These are phyloP conservation scores for Ceratocystis albifundus DNA, from an alignment of 2,329 filamentous ascomycete species.

Conservation along the genomic window DNA sequence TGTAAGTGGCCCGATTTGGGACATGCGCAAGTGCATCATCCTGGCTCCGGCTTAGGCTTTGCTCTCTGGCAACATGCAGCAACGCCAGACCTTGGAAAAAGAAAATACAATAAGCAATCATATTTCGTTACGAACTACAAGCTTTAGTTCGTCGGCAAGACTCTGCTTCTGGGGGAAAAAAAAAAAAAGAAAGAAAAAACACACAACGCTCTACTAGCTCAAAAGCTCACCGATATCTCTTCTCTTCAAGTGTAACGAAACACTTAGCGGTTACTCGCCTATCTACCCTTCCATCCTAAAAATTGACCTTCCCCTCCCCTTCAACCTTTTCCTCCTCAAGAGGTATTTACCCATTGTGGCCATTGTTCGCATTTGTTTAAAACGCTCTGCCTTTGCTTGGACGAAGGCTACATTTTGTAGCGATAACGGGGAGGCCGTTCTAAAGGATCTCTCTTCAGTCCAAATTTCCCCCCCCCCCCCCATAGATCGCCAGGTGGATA, in stretches of 20 bases:
- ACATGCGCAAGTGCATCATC: conserved; percentile 67
- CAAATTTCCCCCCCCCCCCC: conserved; percentile 46
- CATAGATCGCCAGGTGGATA: conserved; percentile 56
- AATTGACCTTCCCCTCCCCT: too few species aligned
- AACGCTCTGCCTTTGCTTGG: conserved; percentile 51
- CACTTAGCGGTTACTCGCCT: conserved; percentile 24
- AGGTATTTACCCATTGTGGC: conserved; percentile 52
- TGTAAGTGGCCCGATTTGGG: conserved; percentile 49
- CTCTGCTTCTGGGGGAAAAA: too few species aligned
- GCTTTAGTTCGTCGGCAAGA: conserved; percentile 10
- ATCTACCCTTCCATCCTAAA: conserved; percentile 34
- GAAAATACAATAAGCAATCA: background rate
- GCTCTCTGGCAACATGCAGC: conserved; percentile 12
- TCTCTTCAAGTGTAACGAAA: too few species aligned
- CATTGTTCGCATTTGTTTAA: conserved; percentile 55
- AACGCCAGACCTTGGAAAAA: background rate
- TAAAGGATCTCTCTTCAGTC: conserved; percentile 41
- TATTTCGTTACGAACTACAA: background rate
- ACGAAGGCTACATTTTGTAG: conserved; percentile 33
- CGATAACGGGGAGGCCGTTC: conserved; percentile 34
- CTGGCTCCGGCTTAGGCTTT: conserved; percentile 34
- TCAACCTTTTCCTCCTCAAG: conserved; percentile 36
- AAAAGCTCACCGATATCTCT: too few species aligned
- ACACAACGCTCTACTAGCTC: too few species aligned
- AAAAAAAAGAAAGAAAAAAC: too few species aligned